Conservation (phyloP, 345 rosid species). For the Lagerstroemia speciosa region DNA sequence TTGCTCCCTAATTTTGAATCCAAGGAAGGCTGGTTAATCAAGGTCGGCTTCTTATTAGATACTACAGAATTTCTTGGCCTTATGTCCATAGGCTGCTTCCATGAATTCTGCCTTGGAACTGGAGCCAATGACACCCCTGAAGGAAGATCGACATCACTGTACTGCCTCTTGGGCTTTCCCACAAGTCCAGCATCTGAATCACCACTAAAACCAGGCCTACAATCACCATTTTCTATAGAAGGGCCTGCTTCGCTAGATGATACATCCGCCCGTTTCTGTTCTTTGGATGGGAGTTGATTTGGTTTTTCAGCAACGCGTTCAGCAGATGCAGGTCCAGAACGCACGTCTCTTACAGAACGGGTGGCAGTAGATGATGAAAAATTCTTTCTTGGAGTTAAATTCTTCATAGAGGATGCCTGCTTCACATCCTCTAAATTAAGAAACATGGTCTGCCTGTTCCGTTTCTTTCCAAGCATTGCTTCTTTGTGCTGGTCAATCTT, state of each 20-base stretch:
- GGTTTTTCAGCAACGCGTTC: slow-evolving; percentile 55
- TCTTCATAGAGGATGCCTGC: slow-evolving; percentile 71
- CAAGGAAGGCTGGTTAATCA: slow-evolving; percentile 43
- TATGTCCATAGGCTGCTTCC: slow-evolving; percentile 62
- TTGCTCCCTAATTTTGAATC: slow-evolving; percentile 67
- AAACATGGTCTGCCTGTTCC: slow-evolving; percentile 85
- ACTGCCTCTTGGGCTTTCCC: slow-evolving; percentile 52
- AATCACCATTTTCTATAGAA: slow-evolving; percentile 38
- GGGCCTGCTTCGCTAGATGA: slow-evolving; percentile 43
- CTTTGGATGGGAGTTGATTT: slow-evolving; percentile 32
- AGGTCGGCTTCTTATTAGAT: slow-evolving; percentile 47
- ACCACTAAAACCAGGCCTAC: slow-evolving; percentile 58
- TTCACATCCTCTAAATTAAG: slow-evolving; percentile 88
- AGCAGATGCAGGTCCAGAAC: slow-evolving; percentile 29
- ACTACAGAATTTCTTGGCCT: slow-evolving; percentile 46
- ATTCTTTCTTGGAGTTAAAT: slow-evolving; percentile 63
- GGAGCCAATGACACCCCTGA: slow-evolving; percentile 40
- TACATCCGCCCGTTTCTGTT: slow-evolving; percentile 52
- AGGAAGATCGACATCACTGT: slow-evolving; percentile 45
- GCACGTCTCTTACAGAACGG: slow-evolving; percentile 76
- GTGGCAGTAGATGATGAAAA: slow-evolving; percentile 42
- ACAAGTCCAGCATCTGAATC: slow-evolving; percentile 41
- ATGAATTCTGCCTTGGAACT: slow-evolving; percentile 65
- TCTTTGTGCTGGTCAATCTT: slow-evolving; percentile 89
- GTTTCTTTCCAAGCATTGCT: slow-evolving; percentile 96